These are phyloP conservation scores for Aspergillus felis DNA, from an alignment of 2,329 filamentous ascomycete species.

Conservation along the genomic window DNA sequence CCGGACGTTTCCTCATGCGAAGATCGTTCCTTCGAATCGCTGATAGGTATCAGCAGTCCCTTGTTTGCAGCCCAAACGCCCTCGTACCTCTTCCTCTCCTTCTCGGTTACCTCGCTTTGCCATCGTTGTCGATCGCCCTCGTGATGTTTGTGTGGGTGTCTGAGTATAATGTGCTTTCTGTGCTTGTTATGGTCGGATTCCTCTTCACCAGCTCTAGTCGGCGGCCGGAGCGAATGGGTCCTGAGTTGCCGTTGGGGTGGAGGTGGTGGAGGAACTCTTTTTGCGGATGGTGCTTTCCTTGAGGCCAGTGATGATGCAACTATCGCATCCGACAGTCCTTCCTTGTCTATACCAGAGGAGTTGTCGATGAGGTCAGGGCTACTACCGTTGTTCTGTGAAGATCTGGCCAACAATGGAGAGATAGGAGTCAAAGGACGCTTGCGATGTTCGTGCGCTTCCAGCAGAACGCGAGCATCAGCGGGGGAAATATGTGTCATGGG, in stretches of 20 bases:
- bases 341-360: constrained; percentile 27
- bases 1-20: constrained; percentile 7
- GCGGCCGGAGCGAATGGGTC: constrained; percentile 34
- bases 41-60: constrained; percentile 34
- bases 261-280: constrained; percentile 34
- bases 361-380: constrained; percentile 21
- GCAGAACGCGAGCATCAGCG: constrained; percentile 5
- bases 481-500: constrained; percentile 1
- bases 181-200: constrained; percentile 27
- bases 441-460: constrained; percentile 9
- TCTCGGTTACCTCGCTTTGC: constrained; percentile 42
- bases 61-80: constrained; percentile 50
- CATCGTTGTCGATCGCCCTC: constrained; percentile 47
- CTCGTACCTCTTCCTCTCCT: constrained; percentile 47
- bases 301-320: constrained; percentile 47
- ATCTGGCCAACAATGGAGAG: constrained; percentile 22
- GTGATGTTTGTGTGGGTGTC: constrained; percentile 47
- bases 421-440: constrained; percentile 23
- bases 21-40: constrained; percentile 7
- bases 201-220: constrained; percentile 34
- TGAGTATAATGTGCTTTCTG: constrained; percentile 35
- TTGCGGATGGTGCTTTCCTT: constrained; percentile 36
- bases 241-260: constrained; percentile 38
- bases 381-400: constrained; percentile 22
- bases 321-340: constrained; percentile 44